phyloP scores from a whole-genome alignment of 192 early-diverging fungal genomes.

The Phlyctochytrium planicorne region DNA sequence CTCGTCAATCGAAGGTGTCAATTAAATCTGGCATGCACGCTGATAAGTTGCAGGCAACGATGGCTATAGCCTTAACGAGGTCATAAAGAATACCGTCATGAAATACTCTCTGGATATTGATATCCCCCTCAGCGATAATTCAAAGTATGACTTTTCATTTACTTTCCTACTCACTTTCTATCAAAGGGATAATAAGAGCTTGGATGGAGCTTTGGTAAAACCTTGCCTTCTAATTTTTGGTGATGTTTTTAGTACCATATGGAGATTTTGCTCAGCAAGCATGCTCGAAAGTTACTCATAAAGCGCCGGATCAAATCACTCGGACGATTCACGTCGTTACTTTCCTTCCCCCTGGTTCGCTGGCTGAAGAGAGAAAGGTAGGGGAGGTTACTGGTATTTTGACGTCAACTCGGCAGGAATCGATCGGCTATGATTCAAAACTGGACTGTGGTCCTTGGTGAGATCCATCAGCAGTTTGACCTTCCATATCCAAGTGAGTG shows the following conservation, averaged over 20 bases:
- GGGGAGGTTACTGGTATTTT: slow-evolving; percentile 2
- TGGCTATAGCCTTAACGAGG: background rate
- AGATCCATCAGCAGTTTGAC: slow-evolving; percentile 40
- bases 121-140: background rate
- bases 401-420: slow-evolving; percentile 7
- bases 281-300: slow-evolving; percentile 24
- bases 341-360: slow-evolving; percentile 26
- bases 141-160: background rate
- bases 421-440: slow-evolving; percentile 14
- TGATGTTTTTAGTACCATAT: slow-evolving; percentile 27
- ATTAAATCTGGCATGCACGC: background rate
- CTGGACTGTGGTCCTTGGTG: slow-evolving; percentile 21
- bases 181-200: background rate
- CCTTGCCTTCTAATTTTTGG: background rate
- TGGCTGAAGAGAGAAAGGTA: slow-evolving; percentile 35
- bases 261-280: slow-evolving; percentile 36
- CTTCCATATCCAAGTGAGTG: slow-evolving; percentile 35
- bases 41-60: background rate
- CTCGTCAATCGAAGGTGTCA: slow-evolving; percentile 71
- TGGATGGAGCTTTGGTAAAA: background rate
- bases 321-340: slow-evolving; percentile 25
- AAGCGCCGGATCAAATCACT: slow-evolving; percentile 25
- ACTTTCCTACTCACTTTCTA: background rate
- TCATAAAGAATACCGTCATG: background rate
- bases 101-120: background rate